Evolutionary conservation across 1,284 basidiomycete species (phyloP).

Genomic region (Polyporus tsugae): DNA sequence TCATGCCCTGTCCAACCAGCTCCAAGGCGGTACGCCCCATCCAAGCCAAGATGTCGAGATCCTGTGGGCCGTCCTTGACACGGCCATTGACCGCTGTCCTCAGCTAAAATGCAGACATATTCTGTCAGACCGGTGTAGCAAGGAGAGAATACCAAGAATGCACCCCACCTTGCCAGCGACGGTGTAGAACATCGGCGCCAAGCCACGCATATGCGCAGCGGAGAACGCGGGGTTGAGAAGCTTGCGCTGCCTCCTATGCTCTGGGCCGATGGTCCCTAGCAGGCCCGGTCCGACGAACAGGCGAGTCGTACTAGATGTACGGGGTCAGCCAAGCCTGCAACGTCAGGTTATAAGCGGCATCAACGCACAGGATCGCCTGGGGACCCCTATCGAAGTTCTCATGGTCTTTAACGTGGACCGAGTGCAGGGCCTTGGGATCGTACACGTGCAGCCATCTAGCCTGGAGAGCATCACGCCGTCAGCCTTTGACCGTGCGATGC

Average conservation of each 20-base stretch:
- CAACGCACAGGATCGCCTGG: background rate
- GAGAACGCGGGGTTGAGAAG: conserved; percentile 10
- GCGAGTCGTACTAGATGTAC: background rate
- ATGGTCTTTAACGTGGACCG: conserved; percentile 12
- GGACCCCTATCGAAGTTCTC: background rate
- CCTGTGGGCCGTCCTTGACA: conserved; percentile 27
- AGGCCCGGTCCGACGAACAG: background rate
- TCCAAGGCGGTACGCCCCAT: conserved; percentile 47
- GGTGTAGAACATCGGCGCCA: conserved; percentile 10
- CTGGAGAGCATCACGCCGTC: background rate
- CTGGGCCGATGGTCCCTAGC: background rate
- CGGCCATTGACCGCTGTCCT: conserved; percentile 25
- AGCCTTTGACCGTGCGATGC: background rate
- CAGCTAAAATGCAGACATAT: conserved; percentile 20
- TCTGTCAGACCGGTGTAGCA: background rate
- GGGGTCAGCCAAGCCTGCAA: background rate
- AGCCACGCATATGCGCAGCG: conserved; percentile 6
- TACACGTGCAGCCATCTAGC: conserved; percentile 3
- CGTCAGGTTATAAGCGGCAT: background rate
- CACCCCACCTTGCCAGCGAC: conserved; percentile 8
- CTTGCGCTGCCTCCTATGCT: conserved; percentile 9
- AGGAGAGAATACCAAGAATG: background rate
- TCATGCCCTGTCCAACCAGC: conserved; percentile 44
- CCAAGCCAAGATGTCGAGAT: conserved; percentile 48
- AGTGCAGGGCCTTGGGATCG: conserved; percentile 12